Percentiles rank a stretch among this genome's conserved stretches.
These are phyloP conservation scores for Colletotrichum gloeosporioides DNA, from an alignment of 2,329 filamentous ascomycete species.

Conservation along the genomic window DNA sequence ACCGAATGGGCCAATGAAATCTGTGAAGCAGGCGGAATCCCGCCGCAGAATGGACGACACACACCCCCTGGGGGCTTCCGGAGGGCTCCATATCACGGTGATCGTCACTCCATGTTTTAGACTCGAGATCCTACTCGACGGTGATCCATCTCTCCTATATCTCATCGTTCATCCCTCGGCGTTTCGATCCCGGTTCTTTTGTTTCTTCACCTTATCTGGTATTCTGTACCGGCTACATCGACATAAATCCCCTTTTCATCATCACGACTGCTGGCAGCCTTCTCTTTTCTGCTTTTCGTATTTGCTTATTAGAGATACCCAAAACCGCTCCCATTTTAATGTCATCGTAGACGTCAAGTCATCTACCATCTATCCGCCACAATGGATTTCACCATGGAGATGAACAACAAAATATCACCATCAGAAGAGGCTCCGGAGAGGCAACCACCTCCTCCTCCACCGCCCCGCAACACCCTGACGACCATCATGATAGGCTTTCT, in stretches of 20 bases:
- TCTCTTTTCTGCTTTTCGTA: not conserved
- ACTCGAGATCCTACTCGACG: not conserved
- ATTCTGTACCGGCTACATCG: not conserved
- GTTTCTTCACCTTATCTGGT: not conserved
- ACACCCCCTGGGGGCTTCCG: not conserved
- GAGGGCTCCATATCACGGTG: not conserved
- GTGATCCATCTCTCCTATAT: not conserved
- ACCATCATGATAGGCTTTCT: conserved; percentile 7
- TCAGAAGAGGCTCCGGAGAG: not conserved
- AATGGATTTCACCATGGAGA: not conserved
- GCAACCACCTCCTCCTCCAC: not conserved
- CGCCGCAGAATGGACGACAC: not conserved
- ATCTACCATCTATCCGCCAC: not conserved
- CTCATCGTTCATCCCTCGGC: not conserved
- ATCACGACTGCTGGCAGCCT: conserved; percentile 6
- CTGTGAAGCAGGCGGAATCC: not conserved
- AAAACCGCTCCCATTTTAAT: not conserved
- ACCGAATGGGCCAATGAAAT: not conserved
- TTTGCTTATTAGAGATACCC: not conserved
- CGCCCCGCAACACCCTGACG: not conserved
- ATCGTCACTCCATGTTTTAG: conserved; percentile 11
- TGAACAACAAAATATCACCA: not conserved
- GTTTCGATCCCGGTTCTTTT: not conserved
- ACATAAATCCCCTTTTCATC: not conserved
- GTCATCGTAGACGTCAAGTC: not conserved